These are phyloP conservation scores for Epichloe brachyelytri DNA, from an alignment of 2,329 filamentous ascomycete genomes.

Conservation along the genomic window DNA sequence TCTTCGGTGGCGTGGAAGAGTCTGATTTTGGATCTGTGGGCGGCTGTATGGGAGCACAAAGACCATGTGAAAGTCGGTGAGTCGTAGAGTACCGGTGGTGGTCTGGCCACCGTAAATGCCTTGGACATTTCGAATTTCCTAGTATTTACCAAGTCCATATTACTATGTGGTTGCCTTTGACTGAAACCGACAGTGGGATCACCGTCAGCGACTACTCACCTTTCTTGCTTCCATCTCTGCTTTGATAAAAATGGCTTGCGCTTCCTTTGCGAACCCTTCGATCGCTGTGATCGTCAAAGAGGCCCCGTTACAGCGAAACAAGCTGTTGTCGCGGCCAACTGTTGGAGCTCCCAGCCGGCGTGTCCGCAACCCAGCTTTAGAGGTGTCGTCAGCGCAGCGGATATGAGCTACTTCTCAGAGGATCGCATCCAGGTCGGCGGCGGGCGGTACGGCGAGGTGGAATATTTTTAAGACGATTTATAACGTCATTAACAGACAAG, in stretches of 20 bases:
- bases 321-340: background rate
- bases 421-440: background rate
- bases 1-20: slow-evolving; percentile 17
- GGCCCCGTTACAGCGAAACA: background rate
- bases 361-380: background rate
- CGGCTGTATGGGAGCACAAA: slow-evolving; percentile 30
- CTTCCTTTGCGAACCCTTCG: background rate
- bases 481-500: background rate
- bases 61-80: slow-evolving; percentile 50
- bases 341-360: background rate
- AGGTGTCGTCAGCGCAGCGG: slow-evolving; percentile 1
- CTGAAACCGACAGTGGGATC: background rate
- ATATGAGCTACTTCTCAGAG: background rate
- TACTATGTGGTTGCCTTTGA: background rate
- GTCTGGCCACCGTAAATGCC: slow-evolving; percentile 46
- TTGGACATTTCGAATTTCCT: slow-evolving; percentile 45
- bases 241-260: background rate
- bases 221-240: slow-evolving; percentile 28
- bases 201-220: slow-evolving; percentile 15
- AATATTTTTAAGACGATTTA: background rate
- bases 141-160: background rate
- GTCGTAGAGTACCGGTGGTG: slow-evolving; percentile 42
- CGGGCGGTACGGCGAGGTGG: background rate
- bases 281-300: background rate
- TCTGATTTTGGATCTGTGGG: slow-evolving; percentile 11